These are phyloP conservation scores for Medicago arabica DNA, from an alignment of 306 rosid genomes.

Conservation along the genomic window DNA sequence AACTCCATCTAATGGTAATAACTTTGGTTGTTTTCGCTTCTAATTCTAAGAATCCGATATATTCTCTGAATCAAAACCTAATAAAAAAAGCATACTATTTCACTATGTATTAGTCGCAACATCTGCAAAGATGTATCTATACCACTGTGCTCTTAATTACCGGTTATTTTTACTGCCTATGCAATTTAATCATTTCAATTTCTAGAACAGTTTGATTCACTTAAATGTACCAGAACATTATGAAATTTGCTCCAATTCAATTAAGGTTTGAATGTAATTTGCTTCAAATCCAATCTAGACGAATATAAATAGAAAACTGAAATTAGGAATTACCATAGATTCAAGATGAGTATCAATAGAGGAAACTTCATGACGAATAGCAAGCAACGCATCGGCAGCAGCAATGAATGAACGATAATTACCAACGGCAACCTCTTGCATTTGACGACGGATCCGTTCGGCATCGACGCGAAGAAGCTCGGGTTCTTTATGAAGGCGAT, in stretches of 20 bases:
- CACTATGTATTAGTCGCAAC: background rate
- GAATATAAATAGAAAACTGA: background rate
- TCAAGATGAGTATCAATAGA: slow-evolving; percentile 51
- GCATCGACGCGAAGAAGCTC: slow-evolving; percentile 98
- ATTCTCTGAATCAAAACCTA: background rate
- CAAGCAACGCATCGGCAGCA: slow-evolving; percentile 87
- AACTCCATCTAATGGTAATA: background rate
- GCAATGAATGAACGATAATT: slow-evolving; percentile 91
- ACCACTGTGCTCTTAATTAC: too few relatives aligned
- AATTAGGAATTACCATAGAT: slow-evolving; percentile 39
- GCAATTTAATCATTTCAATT: too few relatives aligned
- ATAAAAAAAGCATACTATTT: background rate
- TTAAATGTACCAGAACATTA: too few relatives aligned
- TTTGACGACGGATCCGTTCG: slow-evolving; percentile 96
- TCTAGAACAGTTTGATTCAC: too few relatives aligned
- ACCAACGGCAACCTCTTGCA: slow-evolving; percentile 96
- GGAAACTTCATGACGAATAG: slow-evolving; percentile 81
- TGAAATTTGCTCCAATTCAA: too few relatives aligned
- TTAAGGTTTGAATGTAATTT: too few relatives aligned
- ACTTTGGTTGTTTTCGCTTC: background rate
- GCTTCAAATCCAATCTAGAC: background rate
- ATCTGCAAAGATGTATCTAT: too few relatives aligned
- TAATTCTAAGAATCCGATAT: background rate
- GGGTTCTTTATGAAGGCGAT: slow-evolving; percentile 99
- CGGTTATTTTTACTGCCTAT: too few relatives aligned